Evolutionary conservation across 495 filamentous ascomycete species (phyloP).

Genomic region (Aspergillus indologenus): DNA sequence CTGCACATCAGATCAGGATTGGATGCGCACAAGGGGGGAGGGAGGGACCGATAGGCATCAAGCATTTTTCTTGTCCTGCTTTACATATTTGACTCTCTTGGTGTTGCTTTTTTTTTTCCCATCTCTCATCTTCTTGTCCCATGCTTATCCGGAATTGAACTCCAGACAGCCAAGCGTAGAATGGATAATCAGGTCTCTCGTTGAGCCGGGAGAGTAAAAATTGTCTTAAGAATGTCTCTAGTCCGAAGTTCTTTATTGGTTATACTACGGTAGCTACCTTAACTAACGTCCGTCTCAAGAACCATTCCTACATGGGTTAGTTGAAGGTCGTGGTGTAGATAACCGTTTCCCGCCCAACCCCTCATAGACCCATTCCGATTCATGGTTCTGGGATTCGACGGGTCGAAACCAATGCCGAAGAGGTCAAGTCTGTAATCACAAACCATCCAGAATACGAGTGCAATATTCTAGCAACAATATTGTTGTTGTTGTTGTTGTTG

Average conservation of each 20-base stretch:
- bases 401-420: background rate
- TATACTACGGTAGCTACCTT: background rate
- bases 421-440: constrained; percentile 12
- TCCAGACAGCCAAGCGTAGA: background rate
- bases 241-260: background rate
- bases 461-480: background rate
- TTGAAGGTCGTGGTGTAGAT: background rate
- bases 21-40: background rate
- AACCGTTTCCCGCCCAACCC: background rate
- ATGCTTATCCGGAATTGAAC: background rate
- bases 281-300: background rate
- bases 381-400: constrained; percentile 4
- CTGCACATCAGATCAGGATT: background rate
- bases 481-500: background rate
- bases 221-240: too few relatives aligned
- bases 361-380: constrained; percentile 4
- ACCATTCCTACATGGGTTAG: background rate
- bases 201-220: background rate
- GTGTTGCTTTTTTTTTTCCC: background rate
- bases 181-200: background rate
- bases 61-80: background rate
- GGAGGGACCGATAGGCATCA: background rate
- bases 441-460: constrained; percentile 1
- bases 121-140: background rate
- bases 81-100: background rate